Conservation (phyloP, 768 basidiomycete species). For the Leccinum subgranulosum region DNA sequence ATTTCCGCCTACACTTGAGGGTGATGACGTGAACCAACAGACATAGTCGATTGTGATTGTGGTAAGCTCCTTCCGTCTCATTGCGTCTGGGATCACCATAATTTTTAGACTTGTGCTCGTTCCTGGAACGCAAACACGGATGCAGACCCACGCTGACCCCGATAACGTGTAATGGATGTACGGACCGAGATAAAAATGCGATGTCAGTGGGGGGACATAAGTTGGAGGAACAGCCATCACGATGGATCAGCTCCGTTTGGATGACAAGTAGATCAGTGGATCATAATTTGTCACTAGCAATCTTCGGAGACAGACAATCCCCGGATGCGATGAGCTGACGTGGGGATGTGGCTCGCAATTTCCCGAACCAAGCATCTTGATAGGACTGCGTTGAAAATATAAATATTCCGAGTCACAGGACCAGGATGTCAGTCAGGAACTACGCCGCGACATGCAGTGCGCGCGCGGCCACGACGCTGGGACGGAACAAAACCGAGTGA, state of each 20-base stretch:
- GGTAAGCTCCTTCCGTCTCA: background rate
- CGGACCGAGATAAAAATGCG: background rate
- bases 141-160: background rate
- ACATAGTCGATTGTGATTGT: background rate
- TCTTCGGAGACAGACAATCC: background rate
- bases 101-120: background rate
- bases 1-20: background rate
- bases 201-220: background rate
- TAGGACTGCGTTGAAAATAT: background rate
- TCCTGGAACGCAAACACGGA: background rate
- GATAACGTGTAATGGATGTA: background rate
- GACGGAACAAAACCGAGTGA: background rate
- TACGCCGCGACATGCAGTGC: background rate
- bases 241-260: background rate
- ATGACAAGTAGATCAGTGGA: background rate
- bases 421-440: background rate
- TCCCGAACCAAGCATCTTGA: background rate
- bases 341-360: background rate
- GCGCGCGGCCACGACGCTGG: background rate
- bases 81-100: background rate
- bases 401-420: background rate
- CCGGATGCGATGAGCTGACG: background rate
- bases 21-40: background rate
- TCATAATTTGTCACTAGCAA: background rate
- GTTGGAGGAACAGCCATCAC: background rate